Conservation (phyloP, 176 grass and related monocot genomes). For the sorghum (Sorghum bicolor) region DNA sequence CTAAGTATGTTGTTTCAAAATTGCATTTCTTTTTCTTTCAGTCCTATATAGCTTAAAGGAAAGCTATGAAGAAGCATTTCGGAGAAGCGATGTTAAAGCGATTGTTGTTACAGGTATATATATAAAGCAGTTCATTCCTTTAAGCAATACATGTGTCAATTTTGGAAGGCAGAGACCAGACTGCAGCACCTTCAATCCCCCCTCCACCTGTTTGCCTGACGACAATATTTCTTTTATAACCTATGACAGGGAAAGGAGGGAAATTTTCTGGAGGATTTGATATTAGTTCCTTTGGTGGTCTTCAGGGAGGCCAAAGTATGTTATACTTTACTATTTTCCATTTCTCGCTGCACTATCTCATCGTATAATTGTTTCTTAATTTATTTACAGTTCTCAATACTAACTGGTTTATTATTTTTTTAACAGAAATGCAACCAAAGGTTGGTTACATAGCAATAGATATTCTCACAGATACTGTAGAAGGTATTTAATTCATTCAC, state of each 20-base stretch:
- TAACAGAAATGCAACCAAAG: slow-evolving; percentile 62
- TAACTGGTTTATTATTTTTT: slow-evolving; percentile 17
- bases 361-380: background rate
- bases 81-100: slow-evolving; percentile 85
- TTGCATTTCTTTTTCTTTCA: slow-evolving; percentile 28
- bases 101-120: slow-evolving; percentile 78
- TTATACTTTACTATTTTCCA: background rate
- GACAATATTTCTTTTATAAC: background rate
- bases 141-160: slow-evolving; percentile 3
- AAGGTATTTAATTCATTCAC: slow-evolving; percentile 58
- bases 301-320: slow-evolving; percentile 74
- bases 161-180: background rate
- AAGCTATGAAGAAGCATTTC: slow-evolving; percentile 73
- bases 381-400: background rate
- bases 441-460: slow-evolving; percentile 86
- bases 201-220: slow-evolving; percentile 1
- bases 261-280: slow-evolving; percentile 95
- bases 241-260: slow-evolving; percentile 59
- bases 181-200: background rate
- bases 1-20: slow-evolving; percentile 7
- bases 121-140: slow-evolving; percentile 14
- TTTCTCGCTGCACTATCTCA: background rate
- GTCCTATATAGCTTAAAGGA: slow-evolving; percentile 72
- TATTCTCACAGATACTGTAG: slow-evolving; percentile 67
- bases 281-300: slow-evolving; percentile 57